phyloP scores from a whole-genome alignment of 2,329 filamentous ascomycete species.

The Trichophyton mentagrophytes region DNA sequence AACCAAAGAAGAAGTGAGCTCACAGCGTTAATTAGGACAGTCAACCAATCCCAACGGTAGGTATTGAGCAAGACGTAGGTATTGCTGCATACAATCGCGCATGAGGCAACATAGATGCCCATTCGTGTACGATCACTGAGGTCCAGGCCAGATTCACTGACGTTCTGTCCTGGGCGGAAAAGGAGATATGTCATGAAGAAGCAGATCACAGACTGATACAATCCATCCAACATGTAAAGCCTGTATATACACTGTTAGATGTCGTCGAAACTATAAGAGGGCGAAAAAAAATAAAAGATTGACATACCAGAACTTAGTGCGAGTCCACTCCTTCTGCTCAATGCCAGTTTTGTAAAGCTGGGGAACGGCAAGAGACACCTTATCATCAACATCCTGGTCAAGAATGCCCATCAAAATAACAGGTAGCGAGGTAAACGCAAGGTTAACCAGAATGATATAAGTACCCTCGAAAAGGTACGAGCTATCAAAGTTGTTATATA shows the following conservation, averaged over 20 bases:
- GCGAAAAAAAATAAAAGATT: background rate
- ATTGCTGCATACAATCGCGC: constrained; percentile 80
- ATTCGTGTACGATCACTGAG: constrained; percentile 71
- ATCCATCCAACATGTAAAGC: constrained; percentile 86
- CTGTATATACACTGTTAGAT: constrained; percentile 30
- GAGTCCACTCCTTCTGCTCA: constrained; percentile 91
- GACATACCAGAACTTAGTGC: constrained; percentile 84
- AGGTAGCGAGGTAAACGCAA: constrained; percentile 90
- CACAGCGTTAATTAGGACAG: constrained; percentile 65
- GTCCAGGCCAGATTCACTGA: constrained; percentile 58
- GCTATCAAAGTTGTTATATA: constrained; percentile 90
- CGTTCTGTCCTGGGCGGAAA: constrained; percentile 55
- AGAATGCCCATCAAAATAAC: constrained; percentile 93
- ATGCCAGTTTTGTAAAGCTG: constrained; percentile 93
- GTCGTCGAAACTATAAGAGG: background rate
- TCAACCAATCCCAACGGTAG: constrained; percentile 97
- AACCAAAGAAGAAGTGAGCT: constrained; percentile 83
- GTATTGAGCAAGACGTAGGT: constrained; percentile 90
- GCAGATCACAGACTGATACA: constrained; percentile 87
- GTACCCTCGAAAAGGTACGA: constrained; percentile 96
- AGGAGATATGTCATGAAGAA: constrained; percentile 88
- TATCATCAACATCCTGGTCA: constrained; percentile 92
- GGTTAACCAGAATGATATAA: constrained; percentile 91
- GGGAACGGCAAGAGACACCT: constrained; percentile 83
- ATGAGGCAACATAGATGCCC: constrained; percentile 74